Base-by-base conservation (phyloP, 2,329 filamentous ascomycete genomes). In the Biscogniauxia mediterranea region DNA sequence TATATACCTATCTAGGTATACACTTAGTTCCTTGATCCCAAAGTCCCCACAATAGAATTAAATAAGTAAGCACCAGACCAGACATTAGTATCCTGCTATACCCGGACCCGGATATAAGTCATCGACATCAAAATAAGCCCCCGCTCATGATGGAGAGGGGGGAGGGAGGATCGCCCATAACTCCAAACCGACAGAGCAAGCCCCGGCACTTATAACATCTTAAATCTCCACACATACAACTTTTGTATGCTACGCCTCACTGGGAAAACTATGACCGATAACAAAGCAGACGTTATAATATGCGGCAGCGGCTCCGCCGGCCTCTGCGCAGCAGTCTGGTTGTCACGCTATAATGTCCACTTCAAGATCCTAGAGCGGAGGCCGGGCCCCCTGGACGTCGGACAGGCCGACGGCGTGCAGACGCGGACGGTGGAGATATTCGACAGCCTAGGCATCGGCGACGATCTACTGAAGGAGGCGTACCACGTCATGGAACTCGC, bases 381-480 rank as follows among this genome's bases (percentile, higher is more conserved):
- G 5, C 61, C 73, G 3, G 85, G 84, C 0, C 84, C 83, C 0
- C 77, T 89, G 55, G 68, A 77, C 50, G 78, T 81, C 53, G 87
- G 86, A 2, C 85, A 89, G 72, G 88, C 87, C 15, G 87, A 90
- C 62, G 85, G 85, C 1, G 82, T 86, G 19, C 84, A 87, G 71
- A 83, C 81, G 59, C 83, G 84, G 1, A 86, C 84, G 0, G 83
- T 87, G 15, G 85, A 88, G 70, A 80, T 88, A 21, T 85, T 87
- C 56, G 85, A 88, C 67, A 84, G 81, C 52, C 84, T 87, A 32
- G 82, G 79, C 0, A 78, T 88, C 3, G 77, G 80, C 1, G 83
- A 85, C 53, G 75, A 80, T 19, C 74, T 88, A 26, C 77, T 87
- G 28, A 77, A 79, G 38, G 84, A 87, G 61, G 79, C 84, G 0